phyloP scores from a whole-genome alignment of 352 stramenopile genomes.

The Globisporangium ultimum region DNA sequence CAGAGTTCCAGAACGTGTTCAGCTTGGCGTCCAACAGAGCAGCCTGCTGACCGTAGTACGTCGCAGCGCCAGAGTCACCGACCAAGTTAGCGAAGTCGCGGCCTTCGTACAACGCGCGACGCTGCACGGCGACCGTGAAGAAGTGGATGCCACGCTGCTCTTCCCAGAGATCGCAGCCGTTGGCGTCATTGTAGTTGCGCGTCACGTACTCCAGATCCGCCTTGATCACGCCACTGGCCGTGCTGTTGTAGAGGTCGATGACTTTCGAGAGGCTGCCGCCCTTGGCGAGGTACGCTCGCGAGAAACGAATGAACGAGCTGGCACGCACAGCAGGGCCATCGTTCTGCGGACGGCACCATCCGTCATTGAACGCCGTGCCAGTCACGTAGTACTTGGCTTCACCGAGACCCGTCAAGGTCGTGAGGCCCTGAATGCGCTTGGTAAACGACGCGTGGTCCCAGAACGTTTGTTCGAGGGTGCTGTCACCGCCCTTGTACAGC shows the following conservation, averaged over 20 bases:
- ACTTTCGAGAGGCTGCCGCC: slow-evolving; percentile 8
- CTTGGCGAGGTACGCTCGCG: slow-evolving; percentile 5
- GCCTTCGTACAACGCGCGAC: slow-evolving; percentile 19
- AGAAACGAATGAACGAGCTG: slow-evolving; percentile 23
- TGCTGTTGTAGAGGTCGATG: slow-evolving; percentile 24
- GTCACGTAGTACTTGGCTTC: slow-evolving; percentile 27
- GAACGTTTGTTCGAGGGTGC: too few relatives aligned
- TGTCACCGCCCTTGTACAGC: too few relatives aligned
- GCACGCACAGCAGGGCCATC: slow-evolving; percentile 20
- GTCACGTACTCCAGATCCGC: slow-evolving; percentile 18
- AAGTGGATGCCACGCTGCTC: slow-evolving; percentile 23
- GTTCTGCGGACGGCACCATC: slow-evolving; percentile 25
- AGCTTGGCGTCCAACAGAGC: slow-evolving; percentile 15
- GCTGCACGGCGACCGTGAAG: slow-evolving; percentile 22
- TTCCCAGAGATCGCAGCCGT: too few relatives aligned
- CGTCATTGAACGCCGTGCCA: slow-evolving; percentile 19
- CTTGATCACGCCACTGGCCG: slow-evolving; percentile 21
- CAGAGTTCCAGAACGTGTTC: slow-evolving; percentile 20
- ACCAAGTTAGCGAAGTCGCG: slow-evolving; percentile 17
- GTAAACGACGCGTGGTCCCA: too few relatives aligned
- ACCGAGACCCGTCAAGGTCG: not conserved
- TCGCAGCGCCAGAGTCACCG: slow-evolving; percentile 16
- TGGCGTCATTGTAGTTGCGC: slow-evolving; percentile 21
- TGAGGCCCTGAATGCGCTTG: too few relatives aligned
- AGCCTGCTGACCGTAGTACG: slow-evolving; percentile 12